These are phyloP conservation scores for Huntiella decipiens DNA, from an alignment of 2,329 filamentous ascomycete species.

Conservation along the genomic window DNA sequence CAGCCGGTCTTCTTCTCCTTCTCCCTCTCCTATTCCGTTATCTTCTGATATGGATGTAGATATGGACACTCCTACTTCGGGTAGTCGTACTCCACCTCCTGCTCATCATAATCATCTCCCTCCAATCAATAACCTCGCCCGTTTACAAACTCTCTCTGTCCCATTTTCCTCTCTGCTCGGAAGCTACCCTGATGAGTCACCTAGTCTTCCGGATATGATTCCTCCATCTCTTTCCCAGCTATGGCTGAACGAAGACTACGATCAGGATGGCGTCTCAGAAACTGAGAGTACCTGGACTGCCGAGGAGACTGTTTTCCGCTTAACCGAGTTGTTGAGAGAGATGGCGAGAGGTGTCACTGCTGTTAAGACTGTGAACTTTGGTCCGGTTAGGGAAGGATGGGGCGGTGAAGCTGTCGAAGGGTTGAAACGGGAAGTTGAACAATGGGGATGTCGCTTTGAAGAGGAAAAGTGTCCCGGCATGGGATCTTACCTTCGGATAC, in stretches of 20 bases:
- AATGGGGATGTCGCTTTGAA: conserved; percentile 5
- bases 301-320: conserved; percentile 4
- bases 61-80: background rate
- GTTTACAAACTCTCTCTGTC: conserved; percentile 8
- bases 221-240: conserved; percentile 8
- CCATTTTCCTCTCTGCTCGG: conserved; percentile 7
- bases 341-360: conserved; percentile 6
- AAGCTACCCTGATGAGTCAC: conserved; percentile 9
- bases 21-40: background rate
- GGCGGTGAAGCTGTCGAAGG: conserved; percentile 5
- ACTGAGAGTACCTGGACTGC: conserved; percentile 5
- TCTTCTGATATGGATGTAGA: conserved; percentile 5
- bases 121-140: conserved; percentile 6
- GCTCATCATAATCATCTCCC: conserved; percentile 2
- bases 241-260: conserved; percentile 8
- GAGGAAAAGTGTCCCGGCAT: conserved; percentile 6
- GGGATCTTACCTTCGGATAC: conserved; percentile 9
- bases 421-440: conserved; percentile 1
- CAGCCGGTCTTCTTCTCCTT: background rate
- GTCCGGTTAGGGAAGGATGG: conserved; percentile 9
- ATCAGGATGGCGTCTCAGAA: background rate
- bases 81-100: background rate
- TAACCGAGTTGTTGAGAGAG: conserved; percentile 7
- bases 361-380: conserved; percentile 8
- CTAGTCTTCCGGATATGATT: conserved; percentile 7